Base-by-base conservation (phyloP, 208 protist species). In the Leishmania tropica region DNA sequence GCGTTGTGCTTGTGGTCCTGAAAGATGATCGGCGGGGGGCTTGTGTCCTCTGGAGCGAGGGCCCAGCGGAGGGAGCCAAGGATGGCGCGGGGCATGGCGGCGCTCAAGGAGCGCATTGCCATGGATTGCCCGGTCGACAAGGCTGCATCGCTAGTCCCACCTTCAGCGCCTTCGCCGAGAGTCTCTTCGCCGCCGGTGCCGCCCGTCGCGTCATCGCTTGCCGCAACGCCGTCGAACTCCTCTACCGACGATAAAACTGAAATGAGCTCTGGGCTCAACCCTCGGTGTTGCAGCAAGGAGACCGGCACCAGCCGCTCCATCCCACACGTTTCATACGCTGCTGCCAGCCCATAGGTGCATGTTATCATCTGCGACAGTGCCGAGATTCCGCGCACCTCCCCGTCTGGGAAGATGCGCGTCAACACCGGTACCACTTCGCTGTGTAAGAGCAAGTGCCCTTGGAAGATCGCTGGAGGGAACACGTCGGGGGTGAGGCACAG, bases 1-100 rank as follows among this genome's bases (percentile, higher is more conserved):
- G 47, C 77, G 65, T 76, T 62, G 60, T 56, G 47, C 71, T 42
- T n/a, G 58, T 64, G 47, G 13, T 82, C n/a, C 42, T 13, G 28
- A 77, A 62, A 45, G 11, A 84, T n/a, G 35, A 47, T 68, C 0
- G 88, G 79, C 2, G 89, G 92, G 37, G 75, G 84, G 40, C 71
- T 80, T 48, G 86, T 68, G 24, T 77, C 79, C 45, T 89, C 85
- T 21, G 88, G 86, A 68, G 93, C 87, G 45, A 93, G 28, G 7
- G 93, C 79, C 91, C 93, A 96, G 31, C 93, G 93, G 65, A 97
- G 83, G 35, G 85, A 81, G n/a, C 94, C 94, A 19, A 97, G 87
- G 21, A 96, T 64, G 40, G 86, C 92, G 11, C 92, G 90, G 15
- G 84, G 84, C 47, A 92, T 80, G 51, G 53, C 74, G 35, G 42